Evolutionary conservation across 192 early-diverging fungal species (phyloP).

Genomic region (Linnemannia exigua): DNA sequence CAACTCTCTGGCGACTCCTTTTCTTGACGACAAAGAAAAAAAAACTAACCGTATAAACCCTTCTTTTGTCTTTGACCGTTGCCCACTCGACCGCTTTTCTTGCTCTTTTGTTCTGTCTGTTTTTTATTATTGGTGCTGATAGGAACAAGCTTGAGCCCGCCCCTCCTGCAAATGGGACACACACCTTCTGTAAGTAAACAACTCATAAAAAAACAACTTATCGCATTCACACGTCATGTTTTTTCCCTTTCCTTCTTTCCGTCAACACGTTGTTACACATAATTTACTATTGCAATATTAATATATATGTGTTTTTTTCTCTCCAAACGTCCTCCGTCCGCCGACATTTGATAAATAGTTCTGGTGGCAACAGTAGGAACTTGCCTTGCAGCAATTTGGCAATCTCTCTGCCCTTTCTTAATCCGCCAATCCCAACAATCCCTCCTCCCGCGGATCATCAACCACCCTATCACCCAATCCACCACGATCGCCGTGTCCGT

Average conservation of each 20-base stretch:
- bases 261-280: not conserved
- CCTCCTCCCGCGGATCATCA: slow-evolving; percentile 34
- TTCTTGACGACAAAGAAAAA: not conserved
- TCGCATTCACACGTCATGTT: not conserved
- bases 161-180: slow-evolving; percentile 15
- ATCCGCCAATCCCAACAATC: slow-evolving; percentile 11
- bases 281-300: not conserved
- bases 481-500: slow-evolving; percentile 32
- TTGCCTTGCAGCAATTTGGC: slow-evolving; percentile 31
- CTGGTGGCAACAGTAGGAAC: slow-evolving; percentile 45
- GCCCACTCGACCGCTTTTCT: not conserved
- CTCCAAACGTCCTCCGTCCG: not conserved
- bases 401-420: slow-evolving; percentile 41
- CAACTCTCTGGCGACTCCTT: not conserved
- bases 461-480: slow-evolving; percentile 40
- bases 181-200: slow-evolving; percentile 49
- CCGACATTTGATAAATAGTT: slow-evolving; percentile 17
- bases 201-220: not conserved
- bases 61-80: not conserved
- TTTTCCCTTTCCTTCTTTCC: not conserved
- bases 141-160: slow-evolving; percentile 42
- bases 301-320: not conserved
- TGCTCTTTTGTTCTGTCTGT: not conserved
- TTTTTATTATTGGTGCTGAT: not conserved
- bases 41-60: no score